A percentile compares a stretch with the other conserved stretches of the same genome.
Conservation (phyloP, 345 rosid species). For the Sisymbrium altissimum region DNA sequence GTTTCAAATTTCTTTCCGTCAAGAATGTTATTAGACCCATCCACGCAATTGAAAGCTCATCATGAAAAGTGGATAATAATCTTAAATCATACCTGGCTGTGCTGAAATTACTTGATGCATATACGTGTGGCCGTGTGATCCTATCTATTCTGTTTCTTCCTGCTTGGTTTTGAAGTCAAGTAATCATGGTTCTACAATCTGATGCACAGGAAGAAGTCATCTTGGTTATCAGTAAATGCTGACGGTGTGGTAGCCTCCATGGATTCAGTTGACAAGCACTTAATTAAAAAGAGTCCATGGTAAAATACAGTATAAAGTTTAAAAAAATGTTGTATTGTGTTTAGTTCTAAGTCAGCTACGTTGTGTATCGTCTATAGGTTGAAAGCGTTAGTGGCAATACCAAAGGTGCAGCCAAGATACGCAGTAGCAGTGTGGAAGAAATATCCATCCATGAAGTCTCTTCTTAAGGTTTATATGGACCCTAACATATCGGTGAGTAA, state of each 20-base stretch:
- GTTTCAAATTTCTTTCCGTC: neutral
- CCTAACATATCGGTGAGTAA: conserved; percentile 67
- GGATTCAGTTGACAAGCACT: conserved; percentile 51
- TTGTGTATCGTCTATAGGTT: neutral
- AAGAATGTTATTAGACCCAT: neutral
- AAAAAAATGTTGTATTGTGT: neutral
- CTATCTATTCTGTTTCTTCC: neutral
- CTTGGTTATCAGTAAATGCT: conserved; percentile 68
- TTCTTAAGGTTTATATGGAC: conserved; percentile 76
- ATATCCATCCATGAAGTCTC: conserved; percentile 94
- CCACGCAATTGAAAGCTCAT: too few relatives aligned
- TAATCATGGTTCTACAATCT: neutral
- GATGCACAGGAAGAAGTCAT: conserved; percentile 63
- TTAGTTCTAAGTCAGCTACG: neutral
- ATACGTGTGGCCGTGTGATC: neutral
- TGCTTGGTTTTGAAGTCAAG: neutral
- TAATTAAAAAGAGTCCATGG: conserved; percentile 56
- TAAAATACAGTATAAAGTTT: neutral
- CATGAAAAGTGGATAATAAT: too few relatives aligned
- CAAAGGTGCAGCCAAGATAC: conserved; percentile 90
- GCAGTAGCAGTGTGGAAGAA: conserved; percentile 80
- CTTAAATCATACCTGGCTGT: too few relatives aligned
- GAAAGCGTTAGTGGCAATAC: conserved; percentile 64
- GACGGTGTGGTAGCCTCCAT: conserved; percentile 65
- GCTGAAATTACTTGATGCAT: neutral